phyloP scores from a whole-genome alignment of 208 protist genomes.

The Entamoeba invadens region DNA sequence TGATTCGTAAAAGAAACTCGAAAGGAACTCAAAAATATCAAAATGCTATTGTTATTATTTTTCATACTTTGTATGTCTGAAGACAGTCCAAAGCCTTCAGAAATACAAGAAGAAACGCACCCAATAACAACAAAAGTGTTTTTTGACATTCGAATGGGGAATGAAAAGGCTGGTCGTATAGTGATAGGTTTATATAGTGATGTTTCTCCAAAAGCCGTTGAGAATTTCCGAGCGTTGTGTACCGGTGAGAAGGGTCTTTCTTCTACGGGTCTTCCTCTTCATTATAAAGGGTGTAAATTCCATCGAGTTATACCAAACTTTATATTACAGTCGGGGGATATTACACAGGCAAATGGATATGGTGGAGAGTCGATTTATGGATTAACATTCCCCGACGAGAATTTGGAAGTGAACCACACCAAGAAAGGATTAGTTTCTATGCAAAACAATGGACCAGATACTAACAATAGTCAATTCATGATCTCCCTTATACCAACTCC shows the following conservation, averaged over 20 bases:
- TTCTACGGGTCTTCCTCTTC: slow-evolving; percentile 43
- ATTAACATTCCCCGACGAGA: slow-evolving; percentile 67
- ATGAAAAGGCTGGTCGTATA: slow-evolving; percentile 38
- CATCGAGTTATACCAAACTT: slow-evolving; percentile 68
- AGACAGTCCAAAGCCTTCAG: neutral
- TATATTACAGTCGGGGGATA: slow-evolving; percentile 85
- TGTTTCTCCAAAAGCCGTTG: slow-evolving; percentile 58
- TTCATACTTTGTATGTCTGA: no score
- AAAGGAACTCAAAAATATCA: no score
- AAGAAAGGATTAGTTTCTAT: slow-evolving; percentile 35
- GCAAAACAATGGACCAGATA: slow-evolving; percentile 45
- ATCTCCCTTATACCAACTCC: slow-evolving; percentile 23
- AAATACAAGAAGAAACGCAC: no score
- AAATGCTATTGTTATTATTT: no score
- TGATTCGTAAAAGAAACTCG: no score
- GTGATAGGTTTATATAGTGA: slow-evolving; percentile 61
- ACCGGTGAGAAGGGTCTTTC: slow-evolving; percentile 54
- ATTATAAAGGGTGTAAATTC: slow-evolving; percentile 68
- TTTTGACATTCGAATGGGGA: slow-evolving; percentile 27
- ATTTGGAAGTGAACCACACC: slow-evolving; percentile 57
- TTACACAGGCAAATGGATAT: slow-evolving; percentile 62
- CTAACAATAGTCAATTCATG: slow-evolving; percentile 52
- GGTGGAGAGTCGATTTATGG: slow-evolving; percentile 94
- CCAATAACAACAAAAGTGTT: slow-evolving; percentile 9
- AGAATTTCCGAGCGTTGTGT: slow-evolving; percentile 69